Conservation (phyloP, 345 rosid species). For the Ceriops zippeliana region DNA sequence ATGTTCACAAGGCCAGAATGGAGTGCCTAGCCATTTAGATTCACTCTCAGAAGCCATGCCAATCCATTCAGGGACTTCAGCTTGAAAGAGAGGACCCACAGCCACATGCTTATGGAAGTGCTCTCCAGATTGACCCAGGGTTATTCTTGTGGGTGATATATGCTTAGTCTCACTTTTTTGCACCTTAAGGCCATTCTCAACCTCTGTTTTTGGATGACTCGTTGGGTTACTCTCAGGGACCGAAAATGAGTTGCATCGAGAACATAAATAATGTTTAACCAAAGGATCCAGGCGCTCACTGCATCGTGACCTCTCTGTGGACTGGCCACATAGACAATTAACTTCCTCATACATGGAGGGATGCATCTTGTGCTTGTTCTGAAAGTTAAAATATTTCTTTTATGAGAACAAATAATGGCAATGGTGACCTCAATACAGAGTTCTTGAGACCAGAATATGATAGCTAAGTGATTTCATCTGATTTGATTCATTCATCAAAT, state of each 20-base stretch:
- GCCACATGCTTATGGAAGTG: constrained; percentile 3
- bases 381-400: constrained; percentile 27
- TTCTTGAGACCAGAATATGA: neutral
- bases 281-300: constrained; percentile 13
- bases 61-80: constrained; percentile 30
- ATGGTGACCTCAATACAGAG: neutral
- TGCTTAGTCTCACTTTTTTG: neutral
- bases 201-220: constrained; percentile 17
- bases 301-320: constrained; percentile 27
- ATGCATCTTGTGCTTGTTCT: constrained; percentile 52
- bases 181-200: constrained; percentile 15
- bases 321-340: constrained; percentile 11
- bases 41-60: constrained; percentile 18
- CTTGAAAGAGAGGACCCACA: constrained; percentile 28
- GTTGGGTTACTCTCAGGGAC: constrained; percentile 21
- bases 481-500: too few relatives aligned
- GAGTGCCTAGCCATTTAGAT: constrained; percentile 30
- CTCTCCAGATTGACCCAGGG: neutral
- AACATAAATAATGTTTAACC: constrained; percentile 24
- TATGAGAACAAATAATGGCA: neutral
- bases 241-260: constrained; percentile 33
- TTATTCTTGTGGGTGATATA: neutral
- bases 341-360: constrained; percentile 53
- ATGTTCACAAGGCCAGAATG: constrained; percentile 19
- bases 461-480: too few relatives aligned